Conservation (phyloP, 192 early-diverging fungal genomes). For the Entomortierella chlamydospora region DNA sequence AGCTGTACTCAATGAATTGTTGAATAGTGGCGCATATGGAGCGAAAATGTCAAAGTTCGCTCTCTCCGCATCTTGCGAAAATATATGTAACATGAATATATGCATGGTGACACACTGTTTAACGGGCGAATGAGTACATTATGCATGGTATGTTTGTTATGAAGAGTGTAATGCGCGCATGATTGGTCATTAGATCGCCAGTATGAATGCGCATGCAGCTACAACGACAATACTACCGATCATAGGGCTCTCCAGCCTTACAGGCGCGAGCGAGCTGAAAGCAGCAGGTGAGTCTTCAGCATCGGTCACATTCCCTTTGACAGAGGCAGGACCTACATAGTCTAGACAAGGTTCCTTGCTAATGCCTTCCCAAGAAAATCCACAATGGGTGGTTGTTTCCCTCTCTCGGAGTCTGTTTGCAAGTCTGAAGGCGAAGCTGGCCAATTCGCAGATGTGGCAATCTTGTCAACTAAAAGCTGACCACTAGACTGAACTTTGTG, state of each 20-base stretch:
- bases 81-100: too few species aligned
- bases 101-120: too few species aligned
- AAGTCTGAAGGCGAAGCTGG: neutral
- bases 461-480: slow-evolving; percentile 7
- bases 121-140: too few species aligned
- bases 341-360: slow-evolving; percentile 33
- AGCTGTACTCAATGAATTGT: too few species aligned
- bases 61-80: too few species aligned
- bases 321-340: slow-evolving; percentile 9
- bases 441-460: neutral
- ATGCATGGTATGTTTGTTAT: too few species aligned
- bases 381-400: neutral
- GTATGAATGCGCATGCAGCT: neutral
- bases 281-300: neutral
- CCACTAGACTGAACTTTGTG: slow-evolving; percentile 39
- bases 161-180: too few species aligned
- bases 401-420: neutral
- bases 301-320: neutral
- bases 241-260: neutral
- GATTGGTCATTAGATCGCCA: too few species aligned
- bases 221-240: neutral
- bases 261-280: neutral
- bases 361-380: slow-evolving; percentile 38
- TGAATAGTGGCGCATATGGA: too few species aligned
- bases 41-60: too few species aligned